A percentile compares a stretch with the other conserved stretches of the same genome.
These are phyloP conservation scores for Aspergillus ellipticus DNA, from an alignment of 495 filamentous ascomycete species.

Conservation along the genomic window DNA sequence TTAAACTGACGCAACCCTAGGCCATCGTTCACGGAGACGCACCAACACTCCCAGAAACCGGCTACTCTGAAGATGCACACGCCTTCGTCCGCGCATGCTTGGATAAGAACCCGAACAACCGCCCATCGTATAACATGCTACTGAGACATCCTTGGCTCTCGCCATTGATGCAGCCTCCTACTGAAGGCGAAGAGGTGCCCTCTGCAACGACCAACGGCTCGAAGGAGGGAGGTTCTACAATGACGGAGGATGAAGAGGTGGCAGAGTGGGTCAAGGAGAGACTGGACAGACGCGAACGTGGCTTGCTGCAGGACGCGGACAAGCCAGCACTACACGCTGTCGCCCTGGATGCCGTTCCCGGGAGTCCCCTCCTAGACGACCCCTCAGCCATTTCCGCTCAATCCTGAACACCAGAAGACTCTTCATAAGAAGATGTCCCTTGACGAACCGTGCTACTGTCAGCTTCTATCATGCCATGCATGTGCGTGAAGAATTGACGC, in stretches of 20 bases:
- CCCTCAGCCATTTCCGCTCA: constrained; percentile 11
- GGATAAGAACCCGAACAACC: constrained; percentile 85
- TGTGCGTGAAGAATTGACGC: neutral
- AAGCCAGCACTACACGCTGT: constrained; percentile 78
- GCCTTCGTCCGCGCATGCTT: constrained; percentile 88
- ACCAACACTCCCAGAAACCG: constrained; percentile 72
- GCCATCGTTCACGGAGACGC: constrained; percentile 96
- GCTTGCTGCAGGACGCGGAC: constrained; percentile 39
- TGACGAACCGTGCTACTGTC: neutral
- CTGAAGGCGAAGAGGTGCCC: constrained; percentile 60
- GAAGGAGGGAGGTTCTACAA: constrained; percentile 26
- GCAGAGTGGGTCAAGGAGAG: constrained; percentile 79
- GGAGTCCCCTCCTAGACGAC: constrained; percentile 32
- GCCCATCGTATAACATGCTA: constrained; percentile 86
- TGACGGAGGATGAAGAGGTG: constrained; percentile 70
- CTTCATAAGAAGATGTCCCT: neutral
- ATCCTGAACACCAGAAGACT: neutral
- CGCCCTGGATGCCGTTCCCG: constrained; percentile 59
- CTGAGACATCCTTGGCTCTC: constrained; percentile 86
- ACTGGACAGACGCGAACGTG: constrained; percentile 55
- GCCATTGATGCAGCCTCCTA: constrained; percentile 74
- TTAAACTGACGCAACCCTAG: constrained; percentile 40
- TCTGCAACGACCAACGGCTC: constrained; percentile 38
- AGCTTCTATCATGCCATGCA: neutral
- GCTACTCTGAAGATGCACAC: constrained; percentile 74